Evolutionary conservation across 148 eudicot genomes (phyloP), one percentile per base, ranked within the genome.

Genomic region (Amaranthus palmeri): DNA sequence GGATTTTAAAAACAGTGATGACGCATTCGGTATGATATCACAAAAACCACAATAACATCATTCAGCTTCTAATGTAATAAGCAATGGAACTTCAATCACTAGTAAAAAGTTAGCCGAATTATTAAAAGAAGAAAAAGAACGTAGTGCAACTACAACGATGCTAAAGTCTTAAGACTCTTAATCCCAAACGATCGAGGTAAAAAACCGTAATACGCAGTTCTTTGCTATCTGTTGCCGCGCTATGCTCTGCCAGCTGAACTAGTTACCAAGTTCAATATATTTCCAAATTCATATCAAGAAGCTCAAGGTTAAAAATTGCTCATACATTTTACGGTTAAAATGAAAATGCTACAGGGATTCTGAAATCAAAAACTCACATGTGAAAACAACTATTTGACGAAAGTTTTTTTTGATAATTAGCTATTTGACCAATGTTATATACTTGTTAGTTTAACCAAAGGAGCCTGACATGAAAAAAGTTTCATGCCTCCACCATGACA

Each of bases 381-480:
- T 68, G n/a, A 69, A 36, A 72, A 68, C 72, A 72, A 67, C 18
- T 47, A 42, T 60, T 54, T 63, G 36, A 25, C 36, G 36, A 25
- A n/a, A n/a, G n/a, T 25, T 25, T 25, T 25, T 25, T 25, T 25
- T 25, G 36, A 25, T 25, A 25, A 25, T 25, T 25, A 25, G 36
- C 36, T 25, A 25, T 25, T 2, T 25, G 67, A 73, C 54, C 9
- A 54, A 57, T 50, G 25, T 10, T 50, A 7, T 64, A 59, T 65
- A 64, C 75, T 70, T 56, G 7, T 25, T 42, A 69, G 45, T 10
- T 65, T 45, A 17, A 15, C 42, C 69, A 48, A 46, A 44, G 17
- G 45, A 69, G 65, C 53, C 74, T 48, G 61, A 42, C 71, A 69
- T 64, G 61, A 74, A 79, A 63, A 65, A 74, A 74, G 78, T 50